Evolutionary conservation across 2,329 filamentous ascomycete genomes (phyloP), one percentile per base, ranked within the genome.

Genomic region (Didymella keratinophila): DNA sequence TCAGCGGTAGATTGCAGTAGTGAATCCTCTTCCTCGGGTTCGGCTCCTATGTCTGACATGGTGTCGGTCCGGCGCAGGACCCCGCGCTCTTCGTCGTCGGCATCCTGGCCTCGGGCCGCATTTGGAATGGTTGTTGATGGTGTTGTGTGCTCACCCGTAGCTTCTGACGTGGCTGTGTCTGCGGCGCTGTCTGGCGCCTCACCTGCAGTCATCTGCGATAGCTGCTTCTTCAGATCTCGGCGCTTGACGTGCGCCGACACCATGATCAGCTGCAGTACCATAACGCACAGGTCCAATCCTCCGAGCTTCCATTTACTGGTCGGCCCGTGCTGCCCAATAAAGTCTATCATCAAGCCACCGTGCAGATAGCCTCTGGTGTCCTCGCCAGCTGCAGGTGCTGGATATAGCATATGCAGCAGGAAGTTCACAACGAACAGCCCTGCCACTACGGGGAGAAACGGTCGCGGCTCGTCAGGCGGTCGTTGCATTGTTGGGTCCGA

Each of bases 341-440:
- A 88, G 73, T 89, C 86, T 67, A 89, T 86, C 64, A 87, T 80
- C 48, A 88, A 64, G 2, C 87, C 85, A 6, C 87, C 86, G 68
- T 88, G 85, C 12, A 88, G 76, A 69, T 87, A 88, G 28, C 79
- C 80, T 63, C 80, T 67, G 5, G 80, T 82, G 20, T 78, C 78
- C 62, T 83, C 81, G 27, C 79, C 79, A 2, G 79, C 81, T 3
- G 76, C 68, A 1, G 81, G 81, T 7, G 75, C 72, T 25, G 68
- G 62, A 46, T 74, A 74, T 7, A 73, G 67, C 39, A 78, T 71
- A 68, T 88, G 86, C 30, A 85, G 77, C 21, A 86, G 56, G 60
- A 87, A 80, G 75, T 84, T 87, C 46, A 86, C 68, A 18, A 82
- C 58, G 66, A 87, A 88, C 58, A 79, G 80, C 52, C 78, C 77